Evolutionary conservation across 2,329 filamentous ascomycete species (phyloP), one percentile per base, ranked within the genome.

Genomic region (Ophiosphaerella korrae): DNA sequence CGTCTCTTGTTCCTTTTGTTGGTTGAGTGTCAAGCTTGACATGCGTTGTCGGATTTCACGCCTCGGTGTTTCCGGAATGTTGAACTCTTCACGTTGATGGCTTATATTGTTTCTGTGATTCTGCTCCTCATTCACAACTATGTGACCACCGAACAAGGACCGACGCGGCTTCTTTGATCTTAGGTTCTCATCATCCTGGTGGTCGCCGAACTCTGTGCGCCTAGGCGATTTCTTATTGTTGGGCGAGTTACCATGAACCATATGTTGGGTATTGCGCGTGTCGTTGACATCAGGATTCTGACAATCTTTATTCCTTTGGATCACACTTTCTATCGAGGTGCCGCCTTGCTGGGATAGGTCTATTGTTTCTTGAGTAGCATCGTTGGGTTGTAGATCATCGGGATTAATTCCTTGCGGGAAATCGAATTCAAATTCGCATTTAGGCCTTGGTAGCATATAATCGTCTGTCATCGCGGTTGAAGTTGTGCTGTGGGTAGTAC

Each of bases 131-230:
- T 42, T 18, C 1, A 39, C 31, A 6, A 39, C 14, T 0, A 14
- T 4, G 8, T 29, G 32, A 7, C 46, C 47, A 7, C 58, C 57
- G 34, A 65, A 66, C 12, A 66, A n/a, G 1, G 59, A 65, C 23
- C 40, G 40, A 3, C 57, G 49, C 4, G 52, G 46, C 36, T 43
- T 62, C 39, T 65, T 67, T 3, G 33, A 16, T 23, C 24, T 47
- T 1, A 34, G 35, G 11, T 24, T 56, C 1, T 37, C 11, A 7
- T 50, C 57, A n/a, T 49, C 34, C 2, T 49, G 47, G 9, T 11
- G 24, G 8, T 41, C 45, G 3, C 45, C 46, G 2, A 50, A 44
- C 1, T 39, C 33, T 7, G 38, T 53, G 9, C 53, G 57, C 23
- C 50, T 48, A 11, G 53, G 52, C 7, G 35, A 58, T 13, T 58